phyloP scores from a whole-genome alignment of 352 stramenopile species.

The Elongisporangium undulatum region DNA sequence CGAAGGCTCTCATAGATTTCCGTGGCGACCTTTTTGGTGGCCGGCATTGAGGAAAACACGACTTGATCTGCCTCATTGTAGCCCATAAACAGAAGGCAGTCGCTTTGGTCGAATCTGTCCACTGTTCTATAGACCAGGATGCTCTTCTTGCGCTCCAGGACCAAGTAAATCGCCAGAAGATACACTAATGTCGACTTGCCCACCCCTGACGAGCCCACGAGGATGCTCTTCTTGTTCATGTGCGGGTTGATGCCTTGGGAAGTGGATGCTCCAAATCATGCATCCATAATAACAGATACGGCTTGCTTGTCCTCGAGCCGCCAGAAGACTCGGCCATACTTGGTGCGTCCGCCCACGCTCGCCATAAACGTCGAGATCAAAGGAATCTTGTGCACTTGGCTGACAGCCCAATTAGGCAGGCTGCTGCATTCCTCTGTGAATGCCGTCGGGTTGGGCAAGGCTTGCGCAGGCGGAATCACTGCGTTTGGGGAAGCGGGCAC shows the following conservation, averaged over 20 bases:
- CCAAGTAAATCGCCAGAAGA: slow-evolving; percentile 22
- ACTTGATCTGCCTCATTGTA: slow-evolving; percentile 6
- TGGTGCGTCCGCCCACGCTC: slow-evolving; percentile 12
- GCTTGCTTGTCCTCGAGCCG: slow-evolving; percentile 18
- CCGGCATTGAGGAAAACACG: not conserved
- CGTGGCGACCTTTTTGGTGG: not conserved
- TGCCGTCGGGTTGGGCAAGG: not conserved
- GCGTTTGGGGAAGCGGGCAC: not conserved
- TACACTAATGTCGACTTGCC: slow-evolving; percentile 29
- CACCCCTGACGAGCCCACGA: slow-evolving; percentile 15
- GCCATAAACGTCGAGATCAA: slow-evolving; percentile 15
- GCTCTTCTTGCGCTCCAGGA: slow-evolving; percentile 27
- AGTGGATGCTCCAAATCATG: slow-evolving; percentile 17
- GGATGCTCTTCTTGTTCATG: slow-evolving; percentile 16
- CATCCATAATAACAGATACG: slow-evolving; percentile 7
- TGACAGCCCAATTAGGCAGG: not conserved
- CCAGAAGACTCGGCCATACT: slow-evolving; percentile 13
- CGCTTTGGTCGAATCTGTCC: slow-evolving; percentile 3
- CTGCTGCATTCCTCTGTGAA: not conserved
- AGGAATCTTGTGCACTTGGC: slow-evolving; percentile 7
- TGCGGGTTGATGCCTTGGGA: slow-evolving; percentile 7
- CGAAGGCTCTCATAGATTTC: slow-evolving; percentile 5
- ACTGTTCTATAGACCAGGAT: slow-evolving; percentile 22
- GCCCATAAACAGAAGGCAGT: slow-evolving; percentile 7
- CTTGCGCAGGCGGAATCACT: not conserved